Percentiles rank a stretch among this genome's conserved stretches.
phyloP scores from a whole-genome alignment of 805 yeast genomes.

The Komagataella pseudopastoris region DNA sequence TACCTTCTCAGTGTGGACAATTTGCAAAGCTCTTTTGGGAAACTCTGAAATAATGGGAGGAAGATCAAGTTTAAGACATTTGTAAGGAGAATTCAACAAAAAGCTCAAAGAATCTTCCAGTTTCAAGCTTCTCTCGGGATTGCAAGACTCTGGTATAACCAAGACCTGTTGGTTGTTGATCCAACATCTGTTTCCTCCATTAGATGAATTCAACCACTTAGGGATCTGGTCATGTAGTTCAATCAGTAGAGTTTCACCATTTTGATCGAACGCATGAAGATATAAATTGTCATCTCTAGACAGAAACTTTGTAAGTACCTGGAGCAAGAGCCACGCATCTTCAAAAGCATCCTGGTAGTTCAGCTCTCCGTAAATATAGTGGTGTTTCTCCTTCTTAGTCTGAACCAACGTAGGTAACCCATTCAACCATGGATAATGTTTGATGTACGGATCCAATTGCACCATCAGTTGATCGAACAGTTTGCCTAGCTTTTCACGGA shows the following conservation, averaged over 20 bases:
- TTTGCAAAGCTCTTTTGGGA: background rate
- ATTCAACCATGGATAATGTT: slow-evolving; percentile 28
- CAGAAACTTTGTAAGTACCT: slow-evolving; percentile 23
- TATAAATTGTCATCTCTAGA: slow-evolving; percentile 19
- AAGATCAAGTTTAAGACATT: background rate
- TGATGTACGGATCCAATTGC: slow-evolving; percentile 21
- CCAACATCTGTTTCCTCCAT: slow-evolving; percentile 41
- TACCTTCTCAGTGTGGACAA: background rate
- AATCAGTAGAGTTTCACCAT: slow-evolving; percentile 40
- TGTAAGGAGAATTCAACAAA: slow-evolving; percentile 21
- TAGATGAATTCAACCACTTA: slow-evolving; percentile 30
- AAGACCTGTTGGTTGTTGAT: slow-evolving; percentile 25
- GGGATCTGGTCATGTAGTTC: slow-evolving; percentile 35
- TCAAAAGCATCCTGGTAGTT: slow-evolving; percentile 26
- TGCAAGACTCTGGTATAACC: slow-evolving; percentile 24
- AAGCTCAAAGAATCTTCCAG: slow-evolving; percentile 26
- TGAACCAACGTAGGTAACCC: slow-evolving; percentile 13
- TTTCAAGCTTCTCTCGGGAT: slow-evolving; percentile 18
- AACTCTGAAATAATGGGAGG: background rate
- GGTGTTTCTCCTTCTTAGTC: slow-evolving; percentile 6
- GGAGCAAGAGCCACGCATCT: slow-evolving; percentile 32
- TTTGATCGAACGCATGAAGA: slow-evolving; percentile 35
- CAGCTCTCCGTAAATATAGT: slow-evolving; percentile 25
- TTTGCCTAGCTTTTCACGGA: slow-evolving; percentile 4
- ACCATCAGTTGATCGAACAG: slow-evolving; percentile 10